A percentile compares a stretch with the other conserved stretches of the same genome.
Evolutionary conservation across 805 yeast genomes (phyloP).

Genomic region (Ogataea chonburiensis): DNA sequence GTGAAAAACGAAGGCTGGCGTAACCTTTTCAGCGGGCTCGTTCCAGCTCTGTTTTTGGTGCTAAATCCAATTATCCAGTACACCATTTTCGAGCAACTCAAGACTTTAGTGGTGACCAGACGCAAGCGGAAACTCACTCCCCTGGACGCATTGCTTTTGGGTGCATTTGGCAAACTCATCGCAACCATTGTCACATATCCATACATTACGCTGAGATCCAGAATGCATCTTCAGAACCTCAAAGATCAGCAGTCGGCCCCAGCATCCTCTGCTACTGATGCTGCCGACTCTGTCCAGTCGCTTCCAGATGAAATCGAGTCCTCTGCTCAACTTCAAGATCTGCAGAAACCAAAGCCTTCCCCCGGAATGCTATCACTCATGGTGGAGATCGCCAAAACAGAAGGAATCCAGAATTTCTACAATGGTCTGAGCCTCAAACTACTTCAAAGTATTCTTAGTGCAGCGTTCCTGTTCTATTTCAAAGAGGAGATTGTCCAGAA

Average conservation of each 20-base stretch:
- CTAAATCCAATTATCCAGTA: conserved; percentile 89
- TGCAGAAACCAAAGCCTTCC: conserved; percentile 21
- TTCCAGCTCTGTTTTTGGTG: conserved; percentile 85
- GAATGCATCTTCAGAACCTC: conserved; percentile 69
- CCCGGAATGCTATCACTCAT: conserved; percentile 49
- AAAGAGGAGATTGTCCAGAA: conserved; percentile 77
- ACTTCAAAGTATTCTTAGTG: conserved; percentile 79
- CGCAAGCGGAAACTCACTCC: conserved; percentile 60
- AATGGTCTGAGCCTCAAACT: conserved; percentile 79
- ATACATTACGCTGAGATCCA: conserved; percentile 81
- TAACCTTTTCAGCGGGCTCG: conserved; percentile 78
- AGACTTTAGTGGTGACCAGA: conserved; percentile 57
- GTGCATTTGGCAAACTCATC: conserved; percentile 84
- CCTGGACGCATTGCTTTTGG: conserved; percentile 76
- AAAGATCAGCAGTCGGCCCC: conserved; percentile 16
- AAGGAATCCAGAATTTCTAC: conserved; percentile 77
- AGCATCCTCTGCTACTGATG: conserved; percentile 9
- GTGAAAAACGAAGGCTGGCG: conserved; percentile 66
- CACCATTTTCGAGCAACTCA: conserved; percentile 85
- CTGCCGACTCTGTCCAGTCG: conserved; percentile 24
- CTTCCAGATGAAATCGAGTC: conserved; percentile 23
- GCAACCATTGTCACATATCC: conserved; percentile 94
- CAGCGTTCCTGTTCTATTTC: conserved; percentile 87
- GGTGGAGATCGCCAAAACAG: conserved; percentile 57
- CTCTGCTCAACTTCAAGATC: conserved; percentile 21